phyloP scores from a whole-genome alignment of 1,284 basidiomycete species.

The Ganoderma lucidum region DNA sequence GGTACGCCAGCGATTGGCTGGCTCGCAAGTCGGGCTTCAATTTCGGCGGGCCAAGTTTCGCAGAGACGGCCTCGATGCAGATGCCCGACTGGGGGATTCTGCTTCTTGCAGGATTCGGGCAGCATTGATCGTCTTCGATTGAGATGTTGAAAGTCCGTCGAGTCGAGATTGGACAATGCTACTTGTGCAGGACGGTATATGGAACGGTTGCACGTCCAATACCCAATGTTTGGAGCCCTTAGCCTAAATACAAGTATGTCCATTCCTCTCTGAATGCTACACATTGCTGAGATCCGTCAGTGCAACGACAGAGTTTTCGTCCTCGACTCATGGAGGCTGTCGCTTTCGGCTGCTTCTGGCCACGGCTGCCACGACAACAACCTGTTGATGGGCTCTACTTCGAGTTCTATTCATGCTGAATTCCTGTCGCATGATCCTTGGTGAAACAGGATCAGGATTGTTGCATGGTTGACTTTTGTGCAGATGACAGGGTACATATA shows the following conservation, averaged over 20 bases:
- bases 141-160: background rate
- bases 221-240: background rate
- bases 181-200: background rate
- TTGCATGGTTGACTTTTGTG: background rate
- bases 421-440: too few relatives aligned
- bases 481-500: background rate
- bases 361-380: too few relatives aligned
- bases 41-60: background rate
- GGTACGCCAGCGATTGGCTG: background rate
- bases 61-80: background rate
- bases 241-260: background rate
- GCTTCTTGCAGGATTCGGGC: too few relatives aligned
- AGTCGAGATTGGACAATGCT: background rate
- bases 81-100: background rate
- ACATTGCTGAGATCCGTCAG: background rate
- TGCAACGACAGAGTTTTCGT: too few relatives aligned
- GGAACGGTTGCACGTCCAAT: background rate
- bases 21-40: background rate
- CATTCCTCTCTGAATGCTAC: background rate
- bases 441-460: background rate
- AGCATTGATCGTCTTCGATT: background rate
- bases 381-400: too few relatives aligned
- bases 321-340: too few relatives aligned
- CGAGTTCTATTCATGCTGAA: too few relatives aligned
- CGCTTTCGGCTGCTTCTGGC: too few relatives aligned